These are phyloP conservation scores for Candida sojae DNA, from an alignment of 1,139 yeast genomes.

Conservation along the genomic window DNA sequence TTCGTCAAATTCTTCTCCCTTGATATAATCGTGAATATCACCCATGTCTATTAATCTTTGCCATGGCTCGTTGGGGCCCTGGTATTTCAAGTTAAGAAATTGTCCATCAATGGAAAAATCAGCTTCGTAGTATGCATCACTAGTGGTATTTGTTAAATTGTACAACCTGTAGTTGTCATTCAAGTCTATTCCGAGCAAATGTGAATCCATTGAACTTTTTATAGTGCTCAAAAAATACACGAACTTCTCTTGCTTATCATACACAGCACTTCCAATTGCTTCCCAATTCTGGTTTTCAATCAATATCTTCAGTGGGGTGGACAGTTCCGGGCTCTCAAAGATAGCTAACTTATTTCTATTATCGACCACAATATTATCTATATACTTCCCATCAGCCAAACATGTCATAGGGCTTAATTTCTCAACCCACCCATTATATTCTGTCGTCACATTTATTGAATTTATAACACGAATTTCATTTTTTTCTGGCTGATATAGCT, in stretches of 20 bases:
- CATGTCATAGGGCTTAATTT: conserved; percentile 35
- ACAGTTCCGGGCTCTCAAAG: conserved; percentile 53
- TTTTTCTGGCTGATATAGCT: conserved; percentile 40
- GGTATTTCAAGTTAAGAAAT: conserved; percentile 52
- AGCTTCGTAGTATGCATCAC: conserved; percentile 33
- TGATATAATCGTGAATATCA: conserved; percentile 26
- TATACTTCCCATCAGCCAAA: conserved; percentile 52
- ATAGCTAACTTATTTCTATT: conserved; percentile 73
- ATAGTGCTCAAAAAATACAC: conserved; percentile 69
- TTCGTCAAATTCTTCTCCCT: conserved; percentile 9
- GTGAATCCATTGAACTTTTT: conserved; percentile 31
- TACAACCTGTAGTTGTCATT: conserved; percentile 13
- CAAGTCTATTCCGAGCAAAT: conserved; percentile 29
- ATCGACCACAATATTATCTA: conserved; percentile 66
- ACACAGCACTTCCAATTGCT: conserved; percentile 39
- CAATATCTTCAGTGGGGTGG: conserved; percentile 34
- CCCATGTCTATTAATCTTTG: conserved; percentile 56
- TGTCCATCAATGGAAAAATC: conserved; percentile 57
- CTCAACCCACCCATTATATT: conserved; percentile 62
- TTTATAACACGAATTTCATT: conserved; percentile 17
- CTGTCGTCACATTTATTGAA: conserved; percentile 36
- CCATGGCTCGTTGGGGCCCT: conserved; percentile 70
- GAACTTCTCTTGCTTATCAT: conserved; percentile 49
- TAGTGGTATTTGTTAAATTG: conserved; percentile 22
- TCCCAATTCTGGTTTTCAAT: conserved; percentile 43